These are phyloP conservation scores for Echites panduratus DNA, from an alignment of 257 asterid species.

Conservation along the genomic window DNA sequence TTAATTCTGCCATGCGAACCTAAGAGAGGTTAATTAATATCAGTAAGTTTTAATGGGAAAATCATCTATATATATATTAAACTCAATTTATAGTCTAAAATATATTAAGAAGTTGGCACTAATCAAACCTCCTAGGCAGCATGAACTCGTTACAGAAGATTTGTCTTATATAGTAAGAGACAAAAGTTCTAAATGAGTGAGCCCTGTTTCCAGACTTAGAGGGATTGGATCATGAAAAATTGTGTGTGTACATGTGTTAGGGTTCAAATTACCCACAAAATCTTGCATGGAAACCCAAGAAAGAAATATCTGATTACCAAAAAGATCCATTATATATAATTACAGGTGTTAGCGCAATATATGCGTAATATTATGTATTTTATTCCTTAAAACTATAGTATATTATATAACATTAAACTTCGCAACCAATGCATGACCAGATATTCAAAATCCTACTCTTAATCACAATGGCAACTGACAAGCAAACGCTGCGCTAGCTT, in stretches of 20 bases:
- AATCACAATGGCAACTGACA: neutral
- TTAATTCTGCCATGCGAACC: neutral
- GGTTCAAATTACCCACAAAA: constrained; percentile 11
- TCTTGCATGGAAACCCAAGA: constrained; percentile 7
- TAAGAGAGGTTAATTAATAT: neutral
- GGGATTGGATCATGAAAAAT: neutral
- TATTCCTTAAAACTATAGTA: neutral
- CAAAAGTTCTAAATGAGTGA: too few species aligned
- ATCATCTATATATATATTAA: neutral
- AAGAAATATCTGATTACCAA: constrained; percentile 2
- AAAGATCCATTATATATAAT: constrained; percentile 3
- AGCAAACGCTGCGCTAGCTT: neutral
- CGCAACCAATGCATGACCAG: neutral
- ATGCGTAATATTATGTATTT: neutral
- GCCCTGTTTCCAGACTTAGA: neutral
- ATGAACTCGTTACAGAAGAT: too few species aligned
- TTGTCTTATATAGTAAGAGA: too few species aligned
- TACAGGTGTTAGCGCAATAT: neutral
- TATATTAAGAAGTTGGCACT: too few species aligned
- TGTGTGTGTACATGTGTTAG: constrained; percentile 5
- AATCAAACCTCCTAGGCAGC: too few species aligned
- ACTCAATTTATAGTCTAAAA: neutral
- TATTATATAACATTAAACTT: neutral
- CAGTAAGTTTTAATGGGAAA: neutral
- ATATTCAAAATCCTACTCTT: neutral